Conservation (phyloP, 495 filamentous ascomycete species). For the Echria macrotheca region DNA sequence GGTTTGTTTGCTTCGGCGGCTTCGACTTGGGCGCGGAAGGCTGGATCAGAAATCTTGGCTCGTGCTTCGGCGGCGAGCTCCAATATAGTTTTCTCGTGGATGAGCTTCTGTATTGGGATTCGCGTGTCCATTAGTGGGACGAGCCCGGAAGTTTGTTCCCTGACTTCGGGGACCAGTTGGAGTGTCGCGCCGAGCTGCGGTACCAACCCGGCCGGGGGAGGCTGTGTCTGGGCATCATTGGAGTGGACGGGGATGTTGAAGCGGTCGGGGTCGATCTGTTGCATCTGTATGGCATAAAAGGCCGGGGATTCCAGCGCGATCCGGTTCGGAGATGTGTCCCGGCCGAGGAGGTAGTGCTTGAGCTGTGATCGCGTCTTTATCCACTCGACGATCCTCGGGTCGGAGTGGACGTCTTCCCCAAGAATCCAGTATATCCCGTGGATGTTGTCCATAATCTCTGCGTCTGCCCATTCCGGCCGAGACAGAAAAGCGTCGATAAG, state of each 20-base stretch:
- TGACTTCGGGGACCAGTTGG: slow-evolving; percentile 60
- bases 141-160: slow-evolving; percentile 45
- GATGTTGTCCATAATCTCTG: slow-evolving; percentile 59
- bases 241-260: slow-evolving; percentile 64
- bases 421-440: slow-evolving; percentile 76
- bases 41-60: slow-evolving; percentile 32
- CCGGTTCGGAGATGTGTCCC: slow-evolving; percentile 65
- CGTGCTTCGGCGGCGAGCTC: slow-evolving; percentile 45
- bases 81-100: slow-evolving; percentile 38
- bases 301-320: slow-evolving; percentile 62
- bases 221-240: slow-evolving; percentile 30
- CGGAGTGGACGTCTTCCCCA: slow-evolving; percentile 56
- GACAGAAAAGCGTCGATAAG: slow-evolving; percentile 63
- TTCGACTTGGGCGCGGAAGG: slow-evolving; percentile 34
- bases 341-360: slow-evolving; percentile 70
- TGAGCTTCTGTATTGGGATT: slow-evolving; percentile 33
- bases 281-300: slow-evolving; percentile 56
- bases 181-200: slow-evolving; percentile 41
- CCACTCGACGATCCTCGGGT: slow-evolving; percentile 60
- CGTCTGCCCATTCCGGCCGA: slow-evolving; percentile 67
- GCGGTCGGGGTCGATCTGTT: slow-evolving; percentile 60
- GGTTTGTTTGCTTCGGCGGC: slow-evolving; percentile 52
- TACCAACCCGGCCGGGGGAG: slow-evolving; percentile 19
- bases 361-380: slow-evolving; percentile 54
- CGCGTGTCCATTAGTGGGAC: slow-evolving; percentile 49